Evolutionary conservation across 176 grass and related monocot species (phyloP), one percentile per base, ranked within the genome.

Genomic region (Ensete ventricosum): DNA sequence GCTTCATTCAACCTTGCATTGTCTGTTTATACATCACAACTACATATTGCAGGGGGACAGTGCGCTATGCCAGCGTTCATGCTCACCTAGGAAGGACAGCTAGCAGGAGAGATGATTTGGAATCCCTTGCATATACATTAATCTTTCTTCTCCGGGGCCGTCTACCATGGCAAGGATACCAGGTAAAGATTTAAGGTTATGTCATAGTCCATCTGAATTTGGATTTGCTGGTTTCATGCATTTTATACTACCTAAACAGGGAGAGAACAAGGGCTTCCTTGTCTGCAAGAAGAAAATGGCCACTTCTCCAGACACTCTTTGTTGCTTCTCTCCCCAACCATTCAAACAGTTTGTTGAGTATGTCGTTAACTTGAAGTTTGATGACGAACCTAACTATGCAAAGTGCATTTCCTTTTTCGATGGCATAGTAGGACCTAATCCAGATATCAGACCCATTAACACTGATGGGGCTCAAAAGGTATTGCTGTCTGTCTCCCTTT

Each of bases 261-360:
- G 96, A 85, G 96, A 99, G 67, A 95, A 99, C 67, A 99, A 99
- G 77, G 81, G 91, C 13, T 99, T 99, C 73, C 91, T 99, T 72
- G 96, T 99, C 72, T 99, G 91, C 88, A 99, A 99, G 79, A 99
- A 95, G 83, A 99, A 99, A 82, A 99, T 99, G 96, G 91, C 83
- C 12, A 99, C 96, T 54, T 99, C 91, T 82, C 96, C 96, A 66
- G 87, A 92, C 34, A 88, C 91, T 29, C 79, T 99, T 1, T 95
- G 91, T 84, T 88, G 71, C 73, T 95, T 95, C 73, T 99, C 86
- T 55, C 96, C 91, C 51, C 73, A 85, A 55, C 88, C 96, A 21
- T 99, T 99, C 74, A 89, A 77, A 78, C 84, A 95, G 60, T 99
- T 99, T 81, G 83, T 99, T 22, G 96, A 99, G 7, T 99, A 95